Evolutionary conservation across 2,329 filamentous ascomycete species (phyloP).

Genomic region (Pleomassaria siparia): DNA sequence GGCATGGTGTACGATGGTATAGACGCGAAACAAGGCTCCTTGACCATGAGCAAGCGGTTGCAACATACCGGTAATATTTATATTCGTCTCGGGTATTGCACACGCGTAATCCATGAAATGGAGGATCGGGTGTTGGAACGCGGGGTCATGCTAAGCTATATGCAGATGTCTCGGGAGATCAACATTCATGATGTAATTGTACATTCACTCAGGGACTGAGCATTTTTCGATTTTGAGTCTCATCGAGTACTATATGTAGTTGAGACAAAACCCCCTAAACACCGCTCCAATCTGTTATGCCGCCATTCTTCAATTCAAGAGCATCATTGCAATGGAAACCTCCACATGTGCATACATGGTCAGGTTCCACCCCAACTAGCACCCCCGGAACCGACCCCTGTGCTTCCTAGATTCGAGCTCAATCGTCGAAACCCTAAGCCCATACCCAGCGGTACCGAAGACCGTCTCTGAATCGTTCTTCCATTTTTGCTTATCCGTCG

Average conservation of each 20-base stretch:
- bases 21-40: too few relatives aligned
- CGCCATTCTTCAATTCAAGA: too few relatives aligned
- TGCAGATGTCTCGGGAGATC: neutral
- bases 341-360: too few relatives aligned
- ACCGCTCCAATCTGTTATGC: too few relatives aligned
- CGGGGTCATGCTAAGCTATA: neutral
- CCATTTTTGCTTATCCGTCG: conserved; percentile 24
- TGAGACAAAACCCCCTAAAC: too few relatives aligned
- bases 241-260: too few relatives aligned
- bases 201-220: too few relatives aligned
- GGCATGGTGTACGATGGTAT: neutral
- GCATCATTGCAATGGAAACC: too few relatives aligned
- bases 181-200: neutral
- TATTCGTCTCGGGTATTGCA: neutral
- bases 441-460: conserved; percentile 50
- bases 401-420: conserved; percentile 49
- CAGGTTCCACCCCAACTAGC: conserved; percentile 36
- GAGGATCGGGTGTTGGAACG: neutral
- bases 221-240: too few relatives aligned
- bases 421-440: conserved; percentile 47
- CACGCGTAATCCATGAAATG: neutral
- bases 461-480: conserved; percentile 38
- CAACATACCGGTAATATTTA: too few relatives aligned
- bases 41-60: too few relatives aligned
- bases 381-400: conserved; percentile 36